Evolutionary conservation across 1,139 yeast species (phyloP), one percentile per base, ranked within the genome.

Genomic region (Pichia sp.): DNA sequence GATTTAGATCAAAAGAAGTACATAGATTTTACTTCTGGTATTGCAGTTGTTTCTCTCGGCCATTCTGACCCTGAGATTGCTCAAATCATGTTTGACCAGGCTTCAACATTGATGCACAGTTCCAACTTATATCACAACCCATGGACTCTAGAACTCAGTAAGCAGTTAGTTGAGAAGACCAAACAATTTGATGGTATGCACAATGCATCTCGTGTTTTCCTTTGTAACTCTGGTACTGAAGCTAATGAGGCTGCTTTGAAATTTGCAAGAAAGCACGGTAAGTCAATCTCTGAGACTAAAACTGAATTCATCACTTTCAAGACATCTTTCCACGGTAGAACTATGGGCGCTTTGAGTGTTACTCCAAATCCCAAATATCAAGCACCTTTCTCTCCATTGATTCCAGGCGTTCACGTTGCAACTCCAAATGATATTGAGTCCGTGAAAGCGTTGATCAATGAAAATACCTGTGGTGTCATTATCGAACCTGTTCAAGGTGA

Each of bases 401-500:
- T 91, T 21, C 96, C 96, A 5, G 94, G 95, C 5, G 82, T 87
- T 37, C 64, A 71, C 38, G 67, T 71, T 31, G 91, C 88, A 15
- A 65, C 66, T 35, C 67, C 80, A 37, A 74, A 72, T 43, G 75
- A 79, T 50, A 64, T 79, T 27, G 69, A 64, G 33, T 70, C 80
- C 22, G 78, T 85, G 11, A 69, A 76, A 44, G 51, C 58, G 3
- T 53, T 77, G 14, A 77, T 87, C 37, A 70, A 70, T 42, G 82
- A 80, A 9, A 75, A 80, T 50, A 80, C 96, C 1, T 86, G 95
- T 53, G 98, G 88, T 36, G 93, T 91, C 27, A 88, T 91, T 39
- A 77, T 91, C 27, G 98, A 91, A 63, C 98, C 98, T 16, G 79
- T 91, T 42, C 98, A 91, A 64, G 98, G 97, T 48, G 98, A 91